phyloP scores from a whole-genome alignment of 1,139 yeast genomes.

The Kodamaea ohmeri region DNA sequence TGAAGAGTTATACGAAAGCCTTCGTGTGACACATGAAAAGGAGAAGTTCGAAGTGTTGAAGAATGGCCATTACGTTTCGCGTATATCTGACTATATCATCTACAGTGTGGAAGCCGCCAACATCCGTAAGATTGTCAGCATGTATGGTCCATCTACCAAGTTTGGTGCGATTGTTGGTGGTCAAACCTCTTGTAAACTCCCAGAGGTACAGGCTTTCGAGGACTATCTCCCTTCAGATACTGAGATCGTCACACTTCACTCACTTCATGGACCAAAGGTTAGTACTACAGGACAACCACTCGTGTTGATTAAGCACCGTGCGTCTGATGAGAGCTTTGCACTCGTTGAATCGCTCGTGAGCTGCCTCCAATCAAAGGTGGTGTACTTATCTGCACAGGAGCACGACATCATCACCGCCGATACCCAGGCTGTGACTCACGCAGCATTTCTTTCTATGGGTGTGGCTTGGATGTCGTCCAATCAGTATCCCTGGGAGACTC shows the following conservation, averaged over 20 bases:
- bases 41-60: conserved; percentile 53
- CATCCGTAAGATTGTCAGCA: conserved; percentile 64
- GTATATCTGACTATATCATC: conserved; percentile 75
- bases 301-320: conserved; percentile 77
- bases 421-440: conserved; percentile 98
- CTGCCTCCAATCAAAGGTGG: conserved; percentile 75
- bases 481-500: conserved; percentile 91
- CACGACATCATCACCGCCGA: conserved; percentile 96
- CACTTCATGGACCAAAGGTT: conserved; percentile 92
- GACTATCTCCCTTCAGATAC: conserved; percentile 68
- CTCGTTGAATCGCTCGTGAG: conserved; percentile 65
- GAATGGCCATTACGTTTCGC: conserved; percentile 82
- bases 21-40: conserved; percentile 39
- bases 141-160: conserved; percentile 86
- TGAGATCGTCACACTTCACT: conserved; percentile 82
- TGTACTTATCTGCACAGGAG: conserved; percentile 74
- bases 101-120: conserved; percentile 90
- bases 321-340: conserved; percentile 50
- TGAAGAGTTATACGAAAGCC: conserved; percentile 58
- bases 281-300: conserved; percentile 89
- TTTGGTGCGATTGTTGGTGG: conserved; percentile 94
- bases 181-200: conserved; percentile 91
- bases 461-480: conserved; percentile 85
- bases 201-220: conserved; percentile 87
- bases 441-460: conserved; percentile 96